A percentile compares a stretch with the other conserved stretches of the same genome.
Evolutionary conservation across 331 rosid genomes (phyloP).

Genomic region (Spiraea crenata): DNA sequence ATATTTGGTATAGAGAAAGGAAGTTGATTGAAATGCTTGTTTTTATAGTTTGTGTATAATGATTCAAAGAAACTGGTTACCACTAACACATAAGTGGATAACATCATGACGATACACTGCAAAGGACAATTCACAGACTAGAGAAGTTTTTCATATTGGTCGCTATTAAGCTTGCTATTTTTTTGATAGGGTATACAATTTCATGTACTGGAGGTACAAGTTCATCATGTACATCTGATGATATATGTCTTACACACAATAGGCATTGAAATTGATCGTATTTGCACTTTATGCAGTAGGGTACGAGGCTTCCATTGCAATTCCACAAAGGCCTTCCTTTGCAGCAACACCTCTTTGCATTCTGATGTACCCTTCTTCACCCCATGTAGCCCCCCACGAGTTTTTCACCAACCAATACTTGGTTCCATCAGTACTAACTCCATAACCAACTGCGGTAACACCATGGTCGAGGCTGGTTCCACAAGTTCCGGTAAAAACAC

Average conservation of each 20-base stretch:
- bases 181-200: neutral
- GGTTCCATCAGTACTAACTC: slow-evolving; percentile 18
- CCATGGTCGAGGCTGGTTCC: slow-evolving; percentile 49
- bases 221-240: neutral
- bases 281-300: slow-evolving; percentile 13
- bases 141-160: neutral
- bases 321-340: slow-evolving; percentile 40
- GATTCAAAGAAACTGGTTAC: no score
- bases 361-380: slow-evolving; percentile 46
- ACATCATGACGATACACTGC: no score
- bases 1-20: no score
- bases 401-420: slow-evolving; percentile 53
- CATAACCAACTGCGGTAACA: slow-evolving; percentile 47
- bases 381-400: slow-evolving; percentile 50
- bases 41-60: no score
- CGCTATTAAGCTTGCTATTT: neutral
- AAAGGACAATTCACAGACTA: neutral
- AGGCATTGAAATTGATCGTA: neutral
- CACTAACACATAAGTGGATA: no score
- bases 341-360: slow-evolving; percentile 42
- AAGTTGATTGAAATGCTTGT: no score
- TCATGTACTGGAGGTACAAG: neutral
- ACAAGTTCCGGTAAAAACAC: slow-evolving; percentile 46
- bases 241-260: neutral
- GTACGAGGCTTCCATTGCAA: slow-evolving; percentile 34